These are phyloP conservation scores for Striga asiatica DNA, from an alignment of 257 asterid genomes.

Conservation along the genomic window DNA sequence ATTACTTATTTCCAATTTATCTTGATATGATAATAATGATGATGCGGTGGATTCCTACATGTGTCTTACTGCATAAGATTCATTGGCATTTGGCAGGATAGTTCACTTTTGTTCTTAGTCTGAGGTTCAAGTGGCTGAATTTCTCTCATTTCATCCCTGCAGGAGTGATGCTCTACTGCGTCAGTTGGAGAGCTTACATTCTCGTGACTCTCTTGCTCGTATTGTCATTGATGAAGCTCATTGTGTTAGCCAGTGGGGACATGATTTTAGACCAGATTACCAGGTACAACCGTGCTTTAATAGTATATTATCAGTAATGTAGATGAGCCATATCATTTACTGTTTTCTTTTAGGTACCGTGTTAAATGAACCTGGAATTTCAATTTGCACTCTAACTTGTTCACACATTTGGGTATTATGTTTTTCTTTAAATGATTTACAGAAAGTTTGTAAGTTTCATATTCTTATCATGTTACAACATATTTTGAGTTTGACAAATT, in stretches of 20 bases:
- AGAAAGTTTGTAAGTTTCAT: not conserved
- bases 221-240: constrained; percentile 99
- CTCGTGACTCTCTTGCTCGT: constrained; percentile 73
- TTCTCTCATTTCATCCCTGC: constrained; percentile 21
- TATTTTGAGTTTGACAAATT: not conserved
- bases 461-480: constrained; percentile 6
- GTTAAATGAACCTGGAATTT: not conserved
- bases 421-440: not conserved
- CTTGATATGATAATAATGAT: not conserved
- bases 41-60: not conserved
- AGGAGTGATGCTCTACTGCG: constrained; percentile 89
- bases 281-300: constrained; percentile 48
- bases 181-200: constrained; percentile 71
- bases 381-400: not conserved
- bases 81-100: not conserved
- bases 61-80: not conserved
- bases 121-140: not conserved
- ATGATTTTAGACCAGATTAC: constrained; percentile 97
- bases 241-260: constrained; percentile 99
- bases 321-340: constrained; percentile 7
- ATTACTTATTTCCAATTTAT: not conserved
- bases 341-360: constrained; percentile 8
- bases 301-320: no score
- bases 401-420: not conserved
- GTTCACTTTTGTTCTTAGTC: not conserved